Base-by-base conservation (phyloP, 2,329 filamentous ascomycete species). In the Paraconiothyrium brasiliense region DNA sequence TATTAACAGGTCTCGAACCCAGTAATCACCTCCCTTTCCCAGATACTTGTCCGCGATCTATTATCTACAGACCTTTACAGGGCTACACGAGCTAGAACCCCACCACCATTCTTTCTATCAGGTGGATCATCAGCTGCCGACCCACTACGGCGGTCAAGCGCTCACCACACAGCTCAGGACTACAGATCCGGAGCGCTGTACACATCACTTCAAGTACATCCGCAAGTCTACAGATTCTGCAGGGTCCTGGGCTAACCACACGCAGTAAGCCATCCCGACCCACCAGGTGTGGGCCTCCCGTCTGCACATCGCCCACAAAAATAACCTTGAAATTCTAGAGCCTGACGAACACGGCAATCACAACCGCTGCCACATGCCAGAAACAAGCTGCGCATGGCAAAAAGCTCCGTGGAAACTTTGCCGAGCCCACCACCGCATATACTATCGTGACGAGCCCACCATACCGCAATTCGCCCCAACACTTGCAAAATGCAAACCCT, bases 261-360 rank as follows among this genome's bases (percentile, higher is more conserved):
- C 37, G 16, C 35, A 54, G 51, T 43, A 54, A 54, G 22, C 51
- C 22, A 34, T 41, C 37, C 37, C 11, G 51, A 54, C 37, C 51
- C 51, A 54, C 51, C 27, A 44, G 35, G 35, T 54, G 51, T 54
- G 51, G 51, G 39, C 51, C 51, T 52, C 34, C 49, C 49, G 49
- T n/a, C 22, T 22, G n/a, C 34, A 54, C 24, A 9, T 11, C 51
- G 10, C 16, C 39, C 24, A 37, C 37, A 54, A n/a, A 54, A 43
- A 41, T 9, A 39, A 43, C 11, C 24, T 22, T 10, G 11, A 10
- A 30, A 27, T 14, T 16, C 37, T 41, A 13, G 39, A 41, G 14
- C 16, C 39, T 6, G 39, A 43, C 37, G 22, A 54, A 32, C 10
- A 20, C 6, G 22, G 35, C 5, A 4, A 54, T 44, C 8, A 11